These are phyloP conservation scores for Hypsizygus marmoreus DNA, from an alignment of 768 basidiomycete genomes.

Conservation along the genomic window DNA sequence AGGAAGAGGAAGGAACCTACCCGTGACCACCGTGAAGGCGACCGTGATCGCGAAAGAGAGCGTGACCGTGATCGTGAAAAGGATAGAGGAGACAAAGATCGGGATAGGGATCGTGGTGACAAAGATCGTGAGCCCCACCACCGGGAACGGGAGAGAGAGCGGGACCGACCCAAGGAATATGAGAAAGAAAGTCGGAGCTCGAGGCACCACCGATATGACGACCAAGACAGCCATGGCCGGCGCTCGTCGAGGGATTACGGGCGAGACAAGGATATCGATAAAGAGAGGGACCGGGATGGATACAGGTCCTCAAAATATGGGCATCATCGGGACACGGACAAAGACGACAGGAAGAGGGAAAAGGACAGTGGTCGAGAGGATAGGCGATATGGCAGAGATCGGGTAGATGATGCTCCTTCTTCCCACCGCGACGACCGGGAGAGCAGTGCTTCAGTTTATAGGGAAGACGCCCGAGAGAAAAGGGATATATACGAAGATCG, in stretches of 20 bases:
- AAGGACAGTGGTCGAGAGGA: constrained; percentile 45
- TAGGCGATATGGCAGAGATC: constrained; percentile 40
- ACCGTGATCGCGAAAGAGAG: constrained; percentile 47
- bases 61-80: constrained; percentile 34
- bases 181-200: constrained; percentile 38
- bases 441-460: constrained; percentile 34
- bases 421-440: constrained; percentile 34
- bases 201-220: constrained; percentile 52
- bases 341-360: constrained; percentile 56
- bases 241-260: constrained; percentile 44
- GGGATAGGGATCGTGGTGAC: constrained; percentile 29
- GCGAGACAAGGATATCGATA: constrained; percentile 41
- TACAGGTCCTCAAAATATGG: constrained; percentile 47
- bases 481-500: constrained; percentile 52
- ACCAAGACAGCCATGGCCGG: constrained; percentile 43
- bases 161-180: constrained; percentile 30
- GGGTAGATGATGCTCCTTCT: constrained; percentile 46
- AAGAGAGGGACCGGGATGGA: constrained; percentile 41
- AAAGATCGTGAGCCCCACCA: constrained; percentile 30
- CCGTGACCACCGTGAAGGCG: constrained; percentile 50
- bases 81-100: constrained; percentile 37
- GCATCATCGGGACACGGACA: constrained; percentile 49
- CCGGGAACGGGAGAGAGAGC: constrained; percentile 33
- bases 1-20: constrained; percentile 78
- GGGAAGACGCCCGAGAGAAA: constrained; percentile 55